Conservation (phyloP, 371 early-diverging fungal species). For the Circinella minor region DNA sequence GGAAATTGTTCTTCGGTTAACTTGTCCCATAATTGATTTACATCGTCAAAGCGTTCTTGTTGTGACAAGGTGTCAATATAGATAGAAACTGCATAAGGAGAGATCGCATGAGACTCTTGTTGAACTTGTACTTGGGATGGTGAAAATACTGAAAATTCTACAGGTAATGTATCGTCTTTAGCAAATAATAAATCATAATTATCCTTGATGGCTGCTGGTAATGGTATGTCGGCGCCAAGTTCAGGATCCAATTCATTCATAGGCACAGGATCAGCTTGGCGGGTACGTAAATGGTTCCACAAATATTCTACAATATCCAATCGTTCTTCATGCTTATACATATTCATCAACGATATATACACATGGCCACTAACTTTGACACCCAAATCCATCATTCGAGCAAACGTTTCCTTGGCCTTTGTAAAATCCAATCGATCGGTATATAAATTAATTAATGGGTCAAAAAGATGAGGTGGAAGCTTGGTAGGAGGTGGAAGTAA, state of each 20-base stretch:
- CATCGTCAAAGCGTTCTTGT: constrained; percentile 23
- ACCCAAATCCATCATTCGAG: constrained; percentile 27
- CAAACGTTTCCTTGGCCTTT: constrained; percentile 22
- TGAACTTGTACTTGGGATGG: not conserved
- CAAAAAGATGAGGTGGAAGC: constrained; percentile 40
- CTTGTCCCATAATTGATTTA: constrained; percentile 34
- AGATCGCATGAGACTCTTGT: not conserved
- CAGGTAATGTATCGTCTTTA: not conserved
- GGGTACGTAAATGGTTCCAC: constrained; percentile 31
- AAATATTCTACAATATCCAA: constrained; percentile 36
- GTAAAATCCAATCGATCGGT: constrained; percentile 14
- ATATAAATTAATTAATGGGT: constrained; percentile 34
- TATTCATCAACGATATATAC: constrained; percentile 38
- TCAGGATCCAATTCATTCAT: constrained; percentile 13
- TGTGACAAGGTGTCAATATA: constrained; percentile 34
- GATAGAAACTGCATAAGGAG: constrained; percentile 42
- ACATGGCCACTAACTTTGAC: constrained; percentile 18
- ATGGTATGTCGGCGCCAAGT: not conserved
- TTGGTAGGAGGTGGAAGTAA: not conserved
- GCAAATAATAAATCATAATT: not conserved
- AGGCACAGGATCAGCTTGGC: not conserved
- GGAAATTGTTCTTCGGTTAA: constrained; percentile 26
- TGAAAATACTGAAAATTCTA: not conserved
- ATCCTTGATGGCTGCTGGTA: not conserved
- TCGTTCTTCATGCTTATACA: constrained; percentile 29